Base-by-base conservation (phyloP, 257 asterid genomes). In the Jacaranda mimosifolia region DNA sequence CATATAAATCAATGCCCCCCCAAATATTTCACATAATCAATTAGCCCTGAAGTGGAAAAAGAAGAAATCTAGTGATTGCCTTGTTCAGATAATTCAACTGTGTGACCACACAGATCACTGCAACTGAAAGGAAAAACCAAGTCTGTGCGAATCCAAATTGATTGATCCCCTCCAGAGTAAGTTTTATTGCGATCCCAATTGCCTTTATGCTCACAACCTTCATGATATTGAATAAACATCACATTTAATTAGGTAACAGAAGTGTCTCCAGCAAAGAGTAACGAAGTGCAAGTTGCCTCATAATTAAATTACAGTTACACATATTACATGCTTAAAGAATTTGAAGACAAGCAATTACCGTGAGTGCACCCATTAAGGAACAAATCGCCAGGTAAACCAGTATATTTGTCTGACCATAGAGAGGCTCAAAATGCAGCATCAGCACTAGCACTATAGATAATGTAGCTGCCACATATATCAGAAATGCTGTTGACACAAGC, bases 161-260 rank as follows among this genome's bases (percentile, higher is more conserved):
- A 82, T 80, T 90, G 72, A 80, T 84, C 73, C 96, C 96, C 71
- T 90, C 96, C 73, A 90, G 69, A 14, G 93, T 88, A 78, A 88
- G 94, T 79, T 88, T 90, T 75, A 90, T 88, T 36, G 93, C 96
- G 55, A 88, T 90, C 62, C 96, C 96, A 70, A 90, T 84, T 42
- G 96, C 93, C 85, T 90, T 90, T 83, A 90, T 80, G 87, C 96
- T 90, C 55, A 90, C 86, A 84, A 90, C 96, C 96, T 92, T 86
- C 57, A 80, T 2, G 56, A 49, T 38, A 38, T 56, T 14, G 77
- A 66, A 58, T 49, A 48, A 48, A 36, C 62, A 71, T 12, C 26
- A 57, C 35, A 38, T 21, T 17, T 40, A 53, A n/a, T n/a, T n/a
- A 70, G 67, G 48, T 58, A 21, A 76, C 4, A 70, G 13, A 18